Evolutionary conservation across 768 basidiomycete genomes (phyloP).

Genomic region (Trametes gibbosa): DNA sequence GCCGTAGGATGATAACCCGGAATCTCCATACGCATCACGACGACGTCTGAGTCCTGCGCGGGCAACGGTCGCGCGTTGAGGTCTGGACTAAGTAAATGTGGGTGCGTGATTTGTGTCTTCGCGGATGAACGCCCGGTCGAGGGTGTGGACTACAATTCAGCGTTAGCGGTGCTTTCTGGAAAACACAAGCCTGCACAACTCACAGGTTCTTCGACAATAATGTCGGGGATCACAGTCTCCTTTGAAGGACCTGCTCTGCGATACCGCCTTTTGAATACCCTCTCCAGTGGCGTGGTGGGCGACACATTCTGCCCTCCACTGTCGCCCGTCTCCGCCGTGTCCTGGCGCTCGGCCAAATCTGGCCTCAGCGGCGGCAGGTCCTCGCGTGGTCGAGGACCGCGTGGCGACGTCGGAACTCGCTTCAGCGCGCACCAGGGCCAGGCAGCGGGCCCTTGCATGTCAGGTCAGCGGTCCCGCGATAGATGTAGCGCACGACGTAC

Average conservation of each 20-base stretch:
- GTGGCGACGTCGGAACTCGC: constrained; percentile 18
- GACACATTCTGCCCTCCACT: constrained; percentile 5
- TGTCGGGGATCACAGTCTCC: constrained; percentile 22
- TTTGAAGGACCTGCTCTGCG: constrained; percentile 8
- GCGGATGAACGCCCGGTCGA: constrained; percentile 20
- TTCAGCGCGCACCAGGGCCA: not conserved
- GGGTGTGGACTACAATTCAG: constrained; percentile 20
- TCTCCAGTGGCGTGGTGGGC: constrained; percentile 16
- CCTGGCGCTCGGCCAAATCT: constrained; percentile 1
- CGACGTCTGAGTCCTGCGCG: constrained; percentile 6
- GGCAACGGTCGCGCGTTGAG: constrained; percentile 14
- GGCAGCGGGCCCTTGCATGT: not conserved
- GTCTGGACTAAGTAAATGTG: constrained; percentile 32
- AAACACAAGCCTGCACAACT: not conserved
- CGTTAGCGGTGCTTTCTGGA: not conserved
- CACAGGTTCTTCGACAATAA: constrained; percentile 27
- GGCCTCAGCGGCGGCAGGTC: constrained; percentile 6
- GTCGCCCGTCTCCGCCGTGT: not conserved
- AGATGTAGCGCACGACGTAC: constrained; percentile 16
- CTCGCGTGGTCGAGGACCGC: constrained; percentile 19
- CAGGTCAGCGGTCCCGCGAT: constrained; percentile 7
- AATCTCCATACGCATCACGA: constrained; percentile 12
- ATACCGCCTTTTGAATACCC: constrained; percentile 22
- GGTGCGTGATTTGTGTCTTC: constrained; percentile 17
- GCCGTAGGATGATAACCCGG: constrained; percentile 5